Evolutionary conservation across 2,329 filamentous ascomycete genomes (phyloP).

Genomic region (Neobulgaria alba): DNA sequence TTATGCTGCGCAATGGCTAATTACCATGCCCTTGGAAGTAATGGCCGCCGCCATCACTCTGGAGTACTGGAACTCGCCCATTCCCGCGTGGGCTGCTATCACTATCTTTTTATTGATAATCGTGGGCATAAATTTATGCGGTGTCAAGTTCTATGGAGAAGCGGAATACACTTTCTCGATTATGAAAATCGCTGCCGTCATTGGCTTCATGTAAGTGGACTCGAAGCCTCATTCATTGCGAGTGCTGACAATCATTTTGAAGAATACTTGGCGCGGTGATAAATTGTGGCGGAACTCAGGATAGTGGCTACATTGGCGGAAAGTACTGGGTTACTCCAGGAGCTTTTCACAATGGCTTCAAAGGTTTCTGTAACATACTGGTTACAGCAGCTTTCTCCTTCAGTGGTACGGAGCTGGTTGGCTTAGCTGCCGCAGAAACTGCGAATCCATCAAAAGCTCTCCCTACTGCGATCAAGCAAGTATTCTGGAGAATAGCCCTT

Average conservation of each 20-base stretch:
- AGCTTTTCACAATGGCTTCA: slow-evolving; percentile 75
- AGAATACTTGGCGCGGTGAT: slow-evolving; percentile 80
- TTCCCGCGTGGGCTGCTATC: slow-evolving; percentile 73
- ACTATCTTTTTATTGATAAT: slow-evolving; percentile 72
- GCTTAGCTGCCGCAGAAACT: slow-evolving; percentile 69
- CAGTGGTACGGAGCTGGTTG: slow-evolving; percentile 68
- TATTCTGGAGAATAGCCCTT: slow-evolving; percentile 90
- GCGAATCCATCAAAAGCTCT: slow-evolving; percentile 73
- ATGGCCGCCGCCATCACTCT: slow-evolving; percentile 80
- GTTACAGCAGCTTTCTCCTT: slow-evolving; percentile 71
- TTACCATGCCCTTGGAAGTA: slow-evolving; percentile 75
- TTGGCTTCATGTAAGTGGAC: slow-evolving; percentile 73
- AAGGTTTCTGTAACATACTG: slow-evolving; percentile 69
- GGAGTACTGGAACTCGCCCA: slow-evolving; percentile 69
- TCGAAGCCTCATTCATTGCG: not conserved
- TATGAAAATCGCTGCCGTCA: slow-evolving; percentile 77
- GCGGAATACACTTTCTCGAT: slow-evolving; percentile 83
- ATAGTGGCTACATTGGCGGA: slow-evolving; percentile 71
- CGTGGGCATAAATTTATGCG: slow-evolving; percentile 75
- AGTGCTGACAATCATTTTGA: slow-evolving; percentile 12
- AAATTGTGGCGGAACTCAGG: slow-evolving; percentile 71
- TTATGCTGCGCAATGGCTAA: slow-evolving; percentile 82
- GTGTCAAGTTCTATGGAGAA: slow-evolving; percentile 81
- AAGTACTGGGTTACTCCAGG: slow-evolving; percentile 71
- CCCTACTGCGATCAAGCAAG: slow-evolving; percentile 82